phyloP scores from a whole-genome alignment of 2,329 filamentous ascomycete genomes.

The Ophiostoma angusticollis region DNA sequence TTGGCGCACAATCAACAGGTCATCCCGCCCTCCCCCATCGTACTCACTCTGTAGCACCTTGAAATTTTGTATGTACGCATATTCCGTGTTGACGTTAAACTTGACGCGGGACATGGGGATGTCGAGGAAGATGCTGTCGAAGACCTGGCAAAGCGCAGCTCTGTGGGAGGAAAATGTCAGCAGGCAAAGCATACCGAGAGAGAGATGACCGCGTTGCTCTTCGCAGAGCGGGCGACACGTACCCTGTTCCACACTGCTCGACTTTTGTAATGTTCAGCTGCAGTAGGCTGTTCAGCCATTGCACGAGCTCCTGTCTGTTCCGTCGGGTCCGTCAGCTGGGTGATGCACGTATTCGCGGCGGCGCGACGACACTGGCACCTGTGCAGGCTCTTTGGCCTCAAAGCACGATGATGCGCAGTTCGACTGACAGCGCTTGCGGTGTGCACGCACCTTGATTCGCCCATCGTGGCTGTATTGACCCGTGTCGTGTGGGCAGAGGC shows the following conservation, averaged over 20 bases:
- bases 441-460: constrained; percentile 13
- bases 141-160: constrained; percentile 91
- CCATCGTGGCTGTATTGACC: constrained; percentile 14
- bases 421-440: no score
- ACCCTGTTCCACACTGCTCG: constrained; percentile 41
- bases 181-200: constrained; percentile 18
- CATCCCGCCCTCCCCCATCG: no score
- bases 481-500: no score
- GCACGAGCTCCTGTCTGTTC: constrained; percentile 80
- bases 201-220: no score
- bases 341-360: no score
- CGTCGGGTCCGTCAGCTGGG: not conserved
- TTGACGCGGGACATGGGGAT: constrained; percentile 92
- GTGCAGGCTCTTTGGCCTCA: no score
- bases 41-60: constrained; percentile 86
- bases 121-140: constrained; percentile 95
- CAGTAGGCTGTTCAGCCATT: constrained; percentile 94
- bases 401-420: not conserved
- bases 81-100: constrained; percentile 96
- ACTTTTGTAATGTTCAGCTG: constrained; percentile 98
- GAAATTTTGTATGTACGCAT: constrained; percentile 96
- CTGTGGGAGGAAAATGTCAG: constrained; percentile 42
- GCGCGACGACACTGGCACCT: no score
- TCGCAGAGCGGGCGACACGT: not conserved
- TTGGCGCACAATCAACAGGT: not conserved